phyloP scores from a whole-genome alignment of 192 early-diverging fungal genomes.

The Coemansia sp. region DNA sequence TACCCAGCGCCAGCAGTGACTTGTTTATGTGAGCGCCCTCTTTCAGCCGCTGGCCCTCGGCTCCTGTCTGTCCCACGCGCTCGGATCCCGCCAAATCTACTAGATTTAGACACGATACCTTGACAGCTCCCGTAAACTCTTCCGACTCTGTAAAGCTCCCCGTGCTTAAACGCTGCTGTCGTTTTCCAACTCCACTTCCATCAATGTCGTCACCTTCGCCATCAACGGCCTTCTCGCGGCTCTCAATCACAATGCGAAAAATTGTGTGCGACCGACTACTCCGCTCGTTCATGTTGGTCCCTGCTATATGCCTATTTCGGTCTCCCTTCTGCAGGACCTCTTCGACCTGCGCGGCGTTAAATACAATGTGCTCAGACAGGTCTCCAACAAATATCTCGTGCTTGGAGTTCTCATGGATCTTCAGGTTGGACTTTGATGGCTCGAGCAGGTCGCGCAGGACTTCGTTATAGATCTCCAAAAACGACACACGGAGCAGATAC shows the following conservation, averaged over 20 bases:
- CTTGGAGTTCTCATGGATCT: conserved; percentile 80
- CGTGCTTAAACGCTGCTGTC: conserved; percentile 37
- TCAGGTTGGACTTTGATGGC: conserved; percentile 77
- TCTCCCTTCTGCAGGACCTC: conserved; percentile 76
- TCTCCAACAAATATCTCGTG: conserved; percentile 65
- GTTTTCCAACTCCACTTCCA: background rate
- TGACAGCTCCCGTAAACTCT: conserved; percentile 54
- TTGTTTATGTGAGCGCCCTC: conserved; percentile 98
- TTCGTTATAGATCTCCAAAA: conserved; percentile 98
- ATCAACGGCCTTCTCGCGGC: conserved; percentile 56
- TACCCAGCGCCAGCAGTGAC: conserved; percentile 83
- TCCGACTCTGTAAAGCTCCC: conserved; percentile 26
- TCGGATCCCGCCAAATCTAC: conserved; percentile 98
- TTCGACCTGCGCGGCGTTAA: conserved; percentile 62
- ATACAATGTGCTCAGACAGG: conserved; percentile 65
- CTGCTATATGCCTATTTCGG: conserved; percentile 78
- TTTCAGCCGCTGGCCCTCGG: conserved; percentile 82
- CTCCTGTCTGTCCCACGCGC: conserved; percentile 70
- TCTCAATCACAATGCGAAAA: conserved; percentile 89
- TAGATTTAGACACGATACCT: conserved; percentile 69
- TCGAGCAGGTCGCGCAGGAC: conserved; percentile 84
- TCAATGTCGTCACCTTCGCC: background rate
- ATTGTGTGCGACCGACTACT: conserved; percentile 94
- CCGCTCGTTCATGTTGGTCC: conserved; percentile 91
- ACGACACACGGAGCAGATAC: conserved; percentile 92